Evolutionary conservation across 1,139 yeast genomes (phyloP).

Genomic region (Kurtzmaniella quercitrusa): DNA sequence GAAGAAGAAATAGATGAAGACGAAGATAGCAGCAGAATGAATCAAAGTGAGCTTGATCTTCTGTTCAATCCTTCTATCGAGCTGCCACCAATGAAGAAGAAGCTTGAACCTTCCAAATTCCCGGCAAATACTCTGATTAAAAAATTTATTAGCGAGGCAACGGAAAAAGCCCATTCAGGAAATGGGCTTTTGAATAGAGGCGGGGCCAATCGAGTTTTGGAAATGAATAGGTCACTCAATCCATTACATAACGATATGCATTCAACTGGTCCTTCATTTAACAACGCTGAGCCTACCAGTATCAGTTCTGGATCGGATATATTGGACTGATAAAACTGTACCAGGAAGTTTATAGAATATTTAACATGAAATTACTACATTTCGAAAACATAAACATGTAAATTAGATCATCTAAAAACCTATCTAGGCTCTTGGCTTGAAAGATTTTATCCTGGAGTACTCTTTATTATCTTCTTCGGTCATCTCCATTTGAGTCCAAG

Average conservation of each 20-base stretch:
- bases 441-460: background rate
- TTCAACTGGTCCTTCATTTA: background rate
- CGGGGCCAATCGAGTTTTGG: conserved; percentile 6
- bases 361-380: background rate
- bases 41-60: conserved; percentile 24
- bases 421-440: background rate
- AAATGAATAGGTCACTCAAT: background rate
- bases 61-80: conserved; percentile 27
- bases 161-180: background rate
- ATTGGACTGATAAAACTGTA: background rate
- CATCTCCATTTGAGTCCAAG: conserved; percentile 48
- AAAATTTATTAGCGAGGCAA: conserved; percentile 3
- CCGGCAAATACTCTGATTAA: conserved; percentile 7
- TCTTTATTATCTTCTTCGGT: conserved; percentile 21
- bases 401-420: background rate
- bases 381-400: no score
- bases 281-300: background rate
- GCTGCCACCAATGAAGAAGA: conserved; percentile 26
- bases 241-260: background rate
- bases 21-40: background rate
- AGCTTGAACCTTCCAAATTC: background rate
- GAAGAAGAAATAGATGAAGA: conserved; percentile 11
- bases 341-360: background rate
- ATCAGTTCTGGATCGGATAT: background rate
- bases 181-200: conserved; percentile 7